Percentiles rank a stretch among this genome's conserved stretches.
phyloP scores from a whole-genome alignment of 1,139 yeast species.

The Sugiyamaella grinbergsii region DNA sequence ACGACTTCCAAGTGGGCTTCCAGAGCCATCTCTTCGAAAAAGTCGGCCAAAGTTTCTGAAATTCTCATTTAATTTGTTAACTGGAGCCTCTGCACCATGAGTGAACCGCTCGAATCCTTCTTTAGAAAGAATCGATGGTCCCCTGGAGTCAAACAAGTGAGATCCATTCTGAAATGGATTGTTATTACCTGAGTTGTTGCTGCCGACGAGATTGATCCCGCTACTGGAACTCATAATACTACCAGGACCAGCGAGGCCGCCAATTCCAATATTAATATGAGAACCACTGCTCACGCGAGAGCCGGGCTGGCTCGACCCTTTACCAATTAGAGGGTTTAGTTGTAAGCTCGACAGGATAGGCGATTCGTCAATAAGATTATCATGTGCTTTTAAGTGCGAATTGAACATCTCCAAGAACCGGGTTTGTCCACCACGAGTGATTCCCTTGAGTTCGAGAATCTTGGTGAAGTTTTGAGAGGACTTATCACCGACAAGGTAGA shows the following conservation, averaged over 20 bases:
- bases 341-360: constrained; percentile 45
- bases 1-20: constrained; percentile 24
- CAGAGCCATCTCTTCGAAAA: constrained; percentile 51
- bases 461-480: constrained; percentile 64
- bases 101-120: constrained; percentile 58
- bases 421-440: constrained; percentile 48
- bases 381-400: constrained; percentile 57
- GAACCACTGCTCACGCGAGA: constrained; percentile 15
- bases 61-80: constrained; percentile 60
- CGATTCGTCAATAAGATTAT: constrained; percentile 49
- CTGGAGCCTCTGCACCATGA: constrained; percentile 52
- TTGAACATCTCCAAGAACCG: constrained; percentile 64
- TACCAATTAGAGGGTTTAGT: constrained; percentile 16
- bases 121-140: constrained; percentile 43
- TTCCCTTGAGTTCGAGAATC: constrained; percentile 64
- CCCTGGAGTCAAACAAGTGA: constrained; percentile 24
- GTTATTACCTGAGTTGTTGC: not conserved
- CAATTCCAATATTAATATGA: constrained; percentile 16
- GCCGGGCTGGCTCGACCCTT: constrained; percentile 1
- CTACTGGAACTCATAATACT: constrained; percentile 13
- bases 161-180: constrained; percentile 16
- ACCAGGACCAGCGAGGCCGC: constrained; percentile 9
- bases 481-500: constrained; percentile 66
- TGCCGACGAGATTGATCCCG: constrained; percentile 11
- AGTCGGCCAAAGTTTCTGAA: constrained; percentile 60